Evolutionary conservation across 1,284 basidiomycete species (phyloP).

Genomic region (Schizophyllum amplum): DNA sequence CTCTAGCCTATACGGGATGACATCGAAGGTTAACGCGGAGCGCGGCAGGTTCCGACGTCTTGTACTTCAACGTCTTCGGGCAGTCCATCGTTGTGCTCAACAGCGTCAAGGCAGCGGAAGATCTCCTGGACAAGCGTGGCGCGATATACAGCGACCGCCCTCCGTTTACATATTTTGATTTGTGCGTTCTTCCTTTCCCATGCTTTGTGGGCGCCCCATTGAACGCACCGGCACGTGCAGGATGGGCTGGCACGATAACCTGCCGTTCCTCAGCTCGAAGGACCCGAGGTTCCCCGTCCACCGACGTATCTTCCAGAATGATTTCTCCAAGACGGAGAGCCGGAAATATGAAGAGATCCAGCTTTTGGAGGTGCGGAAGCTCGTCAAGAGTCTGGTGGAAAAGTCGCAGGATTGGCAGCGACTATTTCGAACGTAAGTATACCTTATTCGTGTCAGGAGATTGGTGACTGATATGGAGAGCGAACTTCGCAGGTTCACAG

Average conservation of each 20-base stretch:
- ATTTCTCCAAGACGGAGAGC: neutral
- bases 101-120: slow-evolving; percentile 21
- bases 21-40: neutral
- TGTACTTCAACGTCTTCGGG: slow-evolving; percentile 21
- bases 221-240: neutral
- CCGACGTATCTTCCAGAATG: neutral
- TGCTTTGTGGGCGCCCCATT: neutral
- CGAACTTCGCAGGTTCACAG: neutral
- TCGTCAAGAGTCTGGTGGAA: neutral
- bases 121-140: slow-evolving; percentile 25
- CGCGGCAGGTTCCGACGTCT: slow-evolving; percentile 13
- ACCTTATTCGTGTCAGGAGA: neutral
- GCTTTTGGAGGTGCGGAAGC: neutral
- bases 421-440: neutral
- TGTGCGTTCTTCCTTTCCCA: slow-evolving; percentile 5
- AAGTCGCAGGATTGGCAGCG: neutral
- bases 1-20: neutral
- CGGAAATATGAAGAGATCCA: neutral
- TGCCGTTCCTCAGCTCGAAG: neutral
- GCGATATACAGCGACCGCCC: slow-evolving; percentile 25
- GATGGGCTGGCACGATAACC: neutral
- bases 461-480: too few relatives aligned
- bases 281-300: neutral
- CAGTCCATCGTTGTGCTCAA: slow-evolving; percentile 24
- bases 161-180: slow-evolving; percentile 16